These are phyloP conservation scores for Botrytis porri DNA, from an alignment of 2,329 filamentous ascomycete genomes.

Conservation along the genomic window DNA sequence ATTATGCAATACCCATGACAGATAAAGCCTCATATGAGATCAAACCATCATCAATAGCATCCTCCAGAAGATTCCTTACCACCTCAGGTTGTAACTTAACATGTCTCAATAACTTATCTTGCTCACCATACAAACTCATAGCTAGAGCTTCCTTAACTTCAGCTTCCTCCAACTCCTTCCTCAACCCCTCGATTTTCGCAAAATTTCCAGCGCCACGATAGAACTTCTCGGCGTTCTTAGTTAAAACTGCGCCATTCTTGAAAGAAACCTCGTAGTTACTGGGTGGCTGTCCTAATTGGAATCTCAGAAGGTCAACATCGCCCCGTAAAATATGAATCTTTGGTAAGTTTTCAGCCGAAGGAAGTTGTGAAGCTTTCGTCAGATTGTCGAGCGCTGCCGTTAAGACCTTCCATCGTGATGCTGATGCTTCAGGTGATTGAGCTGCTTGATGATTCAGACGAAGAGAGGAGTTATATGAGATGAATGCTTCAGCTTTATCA, in stretches of 20 bases:
- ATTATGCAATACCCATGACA: constrained; percentile 22
- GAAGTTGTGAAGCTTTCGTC: constrained; percentile 50
- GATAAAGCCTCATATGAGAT: constrained; percentile 21
- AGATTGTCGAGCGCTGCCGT: constrained; percentile 49
- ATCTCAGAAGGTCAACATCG: constrained; percentile 53
- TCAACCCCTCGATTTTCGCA: constrained; percentile 41
- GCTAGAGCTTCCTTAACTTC: constrained; percentile 48
- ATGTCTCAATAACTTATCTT: constrained; percentile 31
- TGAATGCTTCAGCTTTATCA: constrained; percentile 55
- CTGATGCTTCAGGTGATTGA: constrained; percentile 26
- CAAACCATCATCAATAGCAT: constrained; percentile 28
- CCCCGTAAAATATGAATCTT: constrained; percentile 54
- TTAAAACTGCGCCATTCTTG: constrained; percentile 46
- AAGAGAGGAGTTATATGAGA: constrained; percentile 47
- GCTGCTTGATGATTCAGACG: constrained; percentile 36
- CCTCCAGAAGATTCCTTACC: constrained; percentile 21
- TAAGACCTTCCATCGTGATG: constrained; percentile 51
- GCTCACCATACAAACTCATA: constrained; percentile 44
- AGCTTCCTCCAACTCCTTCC: constrained; percentile 44
- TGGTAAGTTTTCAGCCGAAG: constrained; percentile 47
- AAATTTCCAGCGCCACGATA: constrained; percentile 49
- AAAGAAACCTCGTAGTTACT: constrained; percentile 43
- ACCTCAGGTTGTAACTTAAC: constrained; percentile 11
- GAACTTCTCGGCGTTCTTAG: constrained; percentile 56
- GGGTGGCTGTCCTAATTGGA: constrained; percentile 48